Evolutionary conservation across 2,329 filamentous ascomycete species (phyloP), one percentile per base, ranked within the genome.

Genomic region (Colletotrichum gigasporum): DNA sequence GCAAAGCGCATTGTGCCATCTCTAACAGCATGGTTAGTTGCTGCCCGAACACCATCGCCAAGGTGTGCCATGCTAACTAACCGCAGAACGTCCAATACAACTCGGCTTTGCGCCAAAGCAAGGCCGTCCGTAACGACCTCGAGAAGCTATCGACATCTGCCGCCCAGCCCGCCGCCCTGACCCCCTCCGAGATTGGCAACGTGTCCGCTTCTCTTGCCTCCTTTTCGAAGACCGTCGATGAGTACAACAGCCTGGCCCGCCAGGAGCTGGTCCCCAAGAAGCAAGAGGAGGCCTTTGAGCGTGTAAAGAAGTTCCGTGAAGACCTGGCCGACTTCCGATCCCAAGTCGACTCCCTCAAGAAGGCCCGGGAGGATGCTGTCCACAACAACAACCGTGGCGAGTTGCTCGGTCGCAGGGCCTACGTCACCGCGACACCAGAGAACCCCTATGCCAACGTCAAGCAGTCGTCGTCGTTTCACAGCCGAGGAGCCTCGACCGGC

Each of bases 231-330:
- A 97, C 93, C 1, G 85, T 99, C 68, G 94, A 97, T 80, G 94
- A 97, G 75, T 99, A 99, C 82, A 88, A 91, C 72, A 86, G 87
- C 58, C 88, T 97, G 28, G 91, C 94, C 1, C 92, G 92, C 69
- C 92, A 95, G 72, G 96, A 99, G 78, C 88, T 97, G 30, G 94
- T 97, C 60, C 87, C 91, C 4, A 91, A 92, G 64, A 99, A 98
- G 79, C 92, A 97, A 71, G 91, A 96, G 65, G 97, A 98, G 74
- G 96, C 95, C 1, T 84, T 88, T 68, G 93, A 96, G 74, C 88
- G 96, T 44, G 85, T 97, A 63, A 91, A 92, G 77, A 93, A 89
- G 71, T 99, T 99, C 79, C 90, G 93, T 63, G 78, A 85, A 42
- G 95, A 98, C 74, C 86, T 98, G 3, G 80, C 89, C 52, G 92